Evolutionary conservation across 306 rosid genomes (phyloP).

Genomic region (Vachellia collinsii): DNA sequence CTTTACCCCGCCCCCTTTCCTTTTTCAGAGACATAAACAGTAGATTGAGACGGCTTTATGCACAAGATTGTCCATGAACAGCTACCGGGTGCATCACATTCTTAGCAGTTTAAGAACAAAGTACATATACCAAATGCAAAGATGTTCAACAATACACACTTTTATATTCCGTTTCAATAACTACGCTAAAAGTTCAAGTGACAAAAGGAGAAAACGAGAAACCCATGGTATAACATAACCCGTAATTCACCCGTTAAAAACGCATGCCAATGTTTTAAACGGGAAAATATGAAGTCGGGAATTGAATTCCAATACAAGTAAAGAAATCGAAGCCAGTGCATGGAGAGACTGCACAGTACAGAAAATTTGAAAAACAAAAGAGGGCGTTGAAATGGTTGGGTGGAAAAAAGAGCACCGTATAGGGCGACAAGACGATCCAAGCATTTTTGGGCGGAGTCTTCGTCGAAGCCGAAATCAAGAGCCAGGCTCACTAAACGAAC

Average conservation of each 20-base stretch:
- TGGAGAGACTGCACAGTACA: neutral
- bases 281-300: neutral
- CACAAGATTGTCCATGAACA: neutral
- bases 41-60: neutral
- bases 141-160: neutral
- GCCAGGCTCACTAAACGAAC: conserved; percentile 83
- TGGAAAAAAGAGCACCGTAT: conserved; percentile 55
- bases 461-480: conserved; percentile 75
- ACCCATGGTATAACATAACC: no score
- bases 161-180: neutral
- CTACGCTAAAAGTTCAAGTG: no score
- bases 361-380: neutral
- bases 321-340: neutral
- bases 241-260: no score
- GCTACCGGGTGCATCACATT: neutral
- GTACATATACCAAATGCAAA: neutral
- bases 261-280: neutral
- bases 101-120: neutral
- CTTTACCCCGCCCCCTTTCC: neutral
- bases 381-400: neutral
- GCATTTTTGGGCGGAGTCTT: conserved; percentile 64
- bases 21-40: neutral
- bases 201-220: no score
- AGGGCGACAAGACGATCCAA: conserved; percentile 73
- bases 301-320: neutral